phyloP scores from a whole-genome alignment of 768 basidiomycete genomes.

The Macrolepiota albuminosa region DNA sequence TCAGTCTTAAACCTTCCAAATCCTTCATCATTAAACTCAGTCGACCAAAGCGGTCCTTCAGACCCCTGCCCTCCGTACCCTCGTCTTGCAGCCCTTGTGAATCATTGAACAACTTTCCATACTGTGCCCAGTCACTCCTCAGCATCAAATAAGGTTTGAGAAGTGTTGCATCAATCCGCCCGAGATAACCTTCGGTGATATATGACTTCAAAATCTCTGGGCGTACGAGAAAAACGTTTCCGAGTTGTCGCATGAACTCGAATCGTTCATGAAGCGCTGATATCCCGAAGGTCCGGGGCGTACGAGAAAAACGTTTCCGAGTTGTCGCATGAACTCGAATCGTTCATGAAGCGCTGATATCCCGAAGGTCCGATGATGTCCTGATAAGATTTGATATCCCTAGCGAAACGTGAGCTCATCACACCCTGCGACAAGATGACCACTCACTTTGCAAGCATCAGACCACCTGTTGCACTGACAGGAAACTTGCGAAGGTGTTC shows the following conservation, averaged over 20 bases:
- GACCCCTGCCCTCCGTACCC: slow-evolving; percentile 39
- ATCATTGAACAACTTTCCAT: slow-evolving; percentile 78
- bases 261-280: slow-evolving; percentile 89
- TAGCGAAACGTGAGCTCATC: slow-evolving; percentile 24
- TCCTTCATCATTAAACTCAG: slow-evolving; percentile 88
- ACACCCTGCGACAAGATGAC: background rate
- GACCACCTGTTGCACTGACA: slow-evolving; percentile 91
- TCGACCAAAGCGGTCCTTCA: slow-evolving; percentile 64
- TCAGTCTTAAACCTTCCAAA: slow-evolving; percentile 60
- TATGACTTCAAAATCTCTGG: slow-evolving; percentile 95
- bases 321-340: slow-evolving; percentile 96
- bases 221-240: slow-evolving; percentile 94
- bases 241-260: slow-evolving; percentile 96
- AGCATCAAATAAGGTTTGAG: slow-evolving; percentile 89
- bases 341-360: slow-evolving; percentile 86
- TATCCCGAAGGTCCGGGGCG: slow-evolving; percentile 78
- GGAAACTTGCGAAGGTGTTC: slow-evolving; percentile 97
- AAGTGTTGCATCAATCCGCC: slow-evolving; percentile 81
- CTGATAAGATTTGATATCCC: slow-evolving; percentile 96
- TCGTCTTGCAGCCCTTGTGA: slow-evolving; percentile 38
- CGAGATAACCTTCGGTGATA: slow-evolving; percentile 91
- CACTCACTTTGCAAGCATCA: slow-evolving; percentile 95
- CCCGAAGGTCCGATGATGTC: slow-evolving; percentile 81
- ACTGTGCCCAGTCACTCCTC: slow-evolving; percentile 87
- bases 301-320: slow-evolving; percentile 96